These are phyloP conservation scores for Auricularia cornea DNA, from an alignment of 768 basidiomycete species.

Conservation along the genomic window DNA sequence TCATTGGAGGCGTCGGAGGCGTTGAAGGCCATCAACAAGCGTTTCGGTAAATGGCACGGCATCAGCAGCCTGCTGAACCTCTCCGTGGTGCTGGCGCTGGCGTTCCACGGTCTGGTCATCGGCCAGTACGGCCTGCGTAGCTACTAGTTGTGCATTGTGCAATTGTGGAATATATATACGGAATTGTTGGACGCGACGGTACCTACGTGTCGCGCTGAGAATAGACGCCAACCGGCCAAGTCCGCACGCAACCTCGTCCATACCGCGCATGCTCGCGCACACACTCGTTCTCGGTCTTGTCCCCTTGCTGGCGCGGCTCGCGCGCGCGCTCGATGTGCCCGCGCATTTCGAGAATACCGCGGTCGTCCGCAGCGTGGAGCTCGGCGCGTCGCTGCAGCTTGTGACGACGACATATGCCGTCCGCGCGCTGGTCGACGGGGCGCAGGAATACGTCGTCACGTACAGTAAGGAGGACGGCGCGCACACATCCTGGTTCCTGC, in stretches of 20 bases:
- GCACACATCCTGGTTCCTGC: constrained; percentile 71
- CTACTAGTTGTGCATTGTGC: constrained; percentile 15
- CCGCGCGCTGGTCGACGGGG: constrained; percentile 55
- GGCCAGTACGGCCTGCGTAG: constrained; percentile 45
- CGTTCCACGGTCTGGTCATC: constrained; percentile 67
- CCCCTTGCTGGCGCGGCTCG: not conserved
- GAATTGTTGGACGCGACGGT: not conserved
- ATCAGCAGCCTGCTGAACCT: constrained; percentile 63
- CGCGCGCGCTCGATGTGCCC: constrained; percentile 1
- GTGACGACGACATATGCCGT: constrained; percentile 85
- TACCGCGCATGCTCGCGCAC: not conserved
- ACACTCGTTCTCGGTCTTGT: not conserved
- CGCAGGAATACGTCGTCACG: constrained; percentile 59
- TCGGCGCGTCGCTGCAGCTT: constrained; percentile 81
- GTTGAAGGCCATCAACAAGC: constrained; percentile 62
- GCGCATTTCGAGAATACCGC: constrained; percentile 78
- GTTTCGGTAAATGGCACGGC: constrained; percentile 61
- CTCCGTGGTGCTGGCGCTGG: constrained; percentile 45
- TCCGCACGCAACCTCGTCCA: too few relatives aligned
- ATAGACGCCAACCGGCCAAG: too few relatives aligned
- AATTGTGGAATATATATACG: not conserved
- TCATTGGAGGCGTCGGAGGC: constrained; percentile 46
- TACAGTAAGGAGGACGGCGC: constrained; percentile 53
- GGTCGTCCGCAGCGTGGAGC: constrained; percentile 81
- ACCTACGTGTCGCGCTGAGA: too few relatives aligned